phyloP scores from a whole-genome alignment of 1,284 basidiomycete species.

The Testicularia cyperi region DNA sequence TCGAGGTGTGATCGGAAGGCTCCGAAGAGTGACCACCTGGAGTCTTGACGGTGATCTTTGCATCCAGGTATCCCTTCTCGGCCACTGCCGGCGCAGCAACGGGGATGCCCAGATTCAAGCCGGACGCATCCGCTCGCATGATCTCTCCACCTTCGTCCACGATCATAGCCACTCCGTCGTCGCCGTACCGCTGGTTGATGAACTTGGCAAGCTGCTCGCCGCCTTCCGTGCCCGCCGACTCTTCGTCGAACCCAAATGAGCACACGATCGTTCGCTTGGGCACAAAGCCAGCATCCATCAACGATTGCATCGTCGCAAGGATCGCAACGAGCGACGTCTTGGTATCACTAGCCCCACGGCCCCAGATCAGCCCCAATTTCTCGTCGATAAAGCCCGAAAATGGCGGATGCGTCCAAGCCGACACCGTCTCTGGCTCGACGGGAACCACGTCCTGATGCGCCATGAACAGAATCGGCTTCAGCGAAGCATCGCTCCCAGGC shows the following conservation, averaged over 20 bases:
- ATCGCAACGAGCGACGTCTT: conserved; percentile 63
- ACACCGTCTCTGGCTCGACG: conserved; percentile 62
- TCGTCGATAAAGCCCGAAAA: conserved; percentile 63
- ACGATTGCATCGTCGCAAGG: conserved; percentile 63
- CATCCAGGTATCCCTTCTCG: conserved; percentile 69
- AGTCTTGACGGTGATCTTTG: conserved; percentile 49
- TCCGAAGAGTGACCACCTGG: conserved; percentile 71
- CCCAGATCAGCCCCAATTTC: conserved; percentile 64
- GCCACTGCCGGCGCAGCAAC: conserved; percentile 64
- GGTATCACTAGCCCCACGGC: conserved; percentile 58
- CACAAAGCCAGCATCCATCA: conserved; percentile 61
- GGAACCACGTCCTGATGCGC: conserved; percentile 70
- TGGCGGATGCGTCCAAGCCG: conserved; percentile 64
- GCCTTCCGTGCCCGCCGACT: conserved; percentile 60
- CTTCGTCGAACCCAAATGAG: conserved; percentile 73
- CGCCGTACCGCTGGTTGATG: conserved; percentile 39
- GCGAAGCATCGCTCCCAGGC: conserved; percentile 65
- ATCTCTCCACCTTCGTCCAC: conserved; percentile 54
- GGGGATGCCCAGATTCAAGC: conserved; percentile 24
- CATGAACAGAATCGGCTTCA: conserved; percentile 70
- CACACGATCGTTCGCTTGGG: conserved; percentile 65
- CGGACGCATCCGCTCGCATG: conserved; percentile 2
- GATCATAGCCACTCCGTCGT: conserved; percentile 42
- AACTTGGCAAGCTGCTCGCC: conserved; percentile 32
- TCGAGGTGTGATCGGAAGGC: conserved; percentile 66